These are phyloP conservation scores for Simplicillium sp. DNA, from an alignment of 2,329 filamentous ascomycete species.

Conservation along the genomic window DNA sequence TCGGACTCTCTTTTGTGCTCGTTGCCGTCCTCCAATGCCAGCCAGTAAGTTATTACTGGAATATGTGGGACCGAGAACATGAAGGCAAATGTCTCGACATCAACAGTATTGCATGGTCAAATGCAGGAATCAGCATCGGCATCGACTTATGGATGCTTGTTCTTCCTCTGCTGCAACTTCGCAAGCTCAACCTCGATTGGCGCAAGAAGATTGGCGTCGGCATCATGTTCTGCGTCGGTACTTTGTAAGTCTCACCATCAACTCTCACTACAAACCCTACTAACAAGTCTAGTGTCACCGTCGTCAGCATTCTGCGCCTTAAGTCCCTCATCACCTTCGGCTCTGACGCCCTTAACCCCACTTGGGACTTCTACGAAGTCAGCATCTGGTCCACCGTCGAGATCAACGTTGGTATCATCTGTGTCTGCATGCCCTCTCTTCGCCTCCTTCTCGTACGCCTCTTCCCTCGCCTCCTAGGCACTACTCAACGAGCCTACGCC, in stretches of 20 bases:
- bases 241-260: constrained; percentile 17
- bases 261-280: neutral
- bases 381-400: constrained; percentile 19
- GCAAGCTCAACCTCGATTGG: constrained; percentile 25
- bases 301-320: constrained; percentile 18
- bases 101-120: constrained; percentile 34
- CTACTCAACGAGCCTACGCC: neutral
- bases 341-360: constrained; percentile 9
- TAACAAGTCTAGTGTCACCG: constrained; percentile 10
- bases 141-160: constrained; percentile 38
- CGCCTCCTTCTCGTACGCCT: constrained; percentile 14
- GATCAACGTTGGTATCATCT: constrained; percentile 17
- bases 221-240: constrained; percentile 34
- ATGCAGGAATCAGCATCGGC: constrained; percentile 35
- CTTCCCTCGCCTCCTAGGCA: constrained; percentile 14
- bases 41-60: constrained; percentile 40
- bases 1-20: constrained; percentile 27
- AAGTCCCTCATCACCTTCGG: constrained; percentile 14
- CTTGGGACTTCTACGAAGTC: constrained; percentile 14
- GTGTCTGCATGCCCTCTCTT: constrained; percentile 15
- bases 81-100: constrained; percentile 33
- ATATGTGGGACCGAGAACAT: constrained; percentile 34
- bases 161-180: constrained; percentile 32
- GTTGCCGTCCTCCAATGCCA: constrained; percentile 34
- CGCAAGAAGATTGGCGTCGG: constrained; percentile 33